A percentile compares a stretch with the other conserved stretches of the same genome.
phyloP scores from a whole-genome alignment of 306 rosid genomes.

The Quercus ilex region DNA sequence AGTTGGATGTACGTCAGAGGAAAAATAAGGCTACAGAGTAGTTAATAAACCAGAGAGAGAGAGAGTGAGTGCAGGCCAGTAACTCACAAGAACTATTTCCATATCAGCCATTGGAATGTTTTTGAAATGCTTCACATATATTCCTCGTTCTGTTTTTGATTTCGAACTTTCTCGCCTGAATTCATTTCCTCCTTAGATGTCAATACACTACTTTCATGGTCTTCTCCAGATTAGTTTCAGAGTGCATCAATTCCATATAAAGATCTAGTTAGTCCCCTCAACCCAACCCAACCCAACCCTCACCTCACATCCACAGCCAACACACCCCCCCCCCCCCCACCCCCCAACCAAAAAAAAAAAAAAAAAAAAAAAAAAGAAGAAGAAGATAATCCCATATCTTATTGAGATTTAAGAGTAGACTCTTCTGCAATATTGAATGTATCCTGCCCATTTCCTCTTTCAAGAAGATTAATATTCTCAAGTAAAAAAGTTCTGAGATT shows the following conservation, averaged over 20 bases:
- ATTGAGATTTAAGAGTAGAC: background rate
- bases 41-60: background rate
- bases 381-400: background rate
- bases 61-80: slow-evolving; percentile 1
- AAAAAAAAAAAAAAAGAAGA: background rate
- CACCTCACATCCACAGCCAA: background rate
- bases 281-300: too few relatives aligned
- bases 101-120: slow-evolving; percentile 95
- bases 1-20: slow-evolving; percentile 4
- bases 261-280: background rate
- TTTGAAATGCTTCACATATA: slow-evolving; percentile 83
- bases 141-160: slow-evolving; percentile 57
- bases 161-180: slow-evolving; percentile 58
- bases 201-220: slow-evolving; percentile 11
- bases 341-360: background rate
- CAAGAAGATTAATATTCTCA: background rate
- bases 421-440: background rate
- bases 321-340: too few relatives aligned
- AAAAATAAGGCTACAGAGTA: background rate
- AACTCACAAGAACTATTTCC: slow-evolving; percentile 95
- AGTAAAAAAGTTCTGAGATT: background rate
- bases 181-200: slow-evolving; percentile 32
- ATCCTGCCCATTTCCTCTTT: background rate
- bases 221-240: background rate
- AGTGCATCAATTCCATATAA: background rate